Percentiles rank a stretch among this genome's conserved stretches.
Conservation (phyloP, 805 yeast genomes). For the Teunomyces atbi region DNA sequence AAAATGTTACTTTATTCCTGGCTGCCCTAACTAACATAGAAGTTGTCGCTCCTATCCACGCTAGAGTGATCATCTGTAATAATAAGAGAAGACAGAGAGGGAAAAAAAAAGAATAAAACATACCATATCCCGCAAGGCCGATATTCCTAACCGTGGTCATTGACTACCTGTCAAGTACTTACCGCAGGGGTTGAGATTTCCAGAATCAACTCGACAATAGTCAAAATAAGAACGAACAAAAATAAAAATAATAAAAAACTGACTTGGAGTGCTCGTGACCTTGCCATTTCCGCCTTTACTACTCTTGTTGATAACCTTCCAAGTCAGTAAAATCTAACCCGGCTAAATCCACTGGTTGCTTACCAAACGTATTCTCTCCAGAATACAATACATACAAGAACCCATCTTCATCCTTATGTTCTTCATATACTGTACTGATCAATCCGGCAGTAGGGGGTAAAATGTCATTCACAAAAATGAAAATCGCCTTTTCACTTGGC, state of each 20-base stretch:
- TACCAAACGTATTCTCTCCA: slow-evolving; percentile 97
- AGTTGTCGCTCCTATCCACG: too few relatives aligned
- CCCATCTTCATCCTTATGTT: slow-evolving; percentile 97
- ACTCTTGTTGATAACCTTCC: slow-evolving; percentile 1
- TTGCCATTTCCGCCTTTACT: background rate
- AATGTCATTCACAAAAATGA: slow-evolving; percentile 94
- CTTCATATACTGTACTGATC: slow-evolving; percentile 92
- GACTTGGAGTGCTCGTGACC: background rate
- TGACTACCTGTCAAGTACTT: background rate
- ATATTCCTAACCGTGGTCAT: background rate
- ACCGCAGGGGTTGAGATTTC: slow-evolving; percentile 1
- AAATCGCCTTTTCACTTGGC: slow-evolving; percentile 97
- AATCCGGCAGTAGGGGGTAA: slow-evolving; percentile 97
- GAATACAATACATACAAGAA: slow-evolving; percentile 93
- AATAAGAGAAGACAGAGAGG: too few relatives aligned
- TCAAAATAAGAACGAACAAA: background rate
- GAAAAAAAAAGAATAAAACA: too few relatives aligned
- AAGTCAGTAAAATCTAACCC: background rate
- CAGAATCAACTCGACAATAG: background rate
- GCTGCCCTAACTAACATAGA: too few relatives aligned
- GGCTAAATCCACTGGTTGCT: slow-evolving; percentile 9
- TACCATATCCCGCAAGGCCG: too few relatives aligned
- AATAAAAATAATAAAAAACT: background rate
- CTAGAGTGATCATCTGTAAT: too few relatives aligned
- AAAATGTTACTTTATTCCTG: too few relatives aligned